phyloP scores from a whole-genome alignment of 345 rosid species.

The Eucalyptus melliodora region DNA sequence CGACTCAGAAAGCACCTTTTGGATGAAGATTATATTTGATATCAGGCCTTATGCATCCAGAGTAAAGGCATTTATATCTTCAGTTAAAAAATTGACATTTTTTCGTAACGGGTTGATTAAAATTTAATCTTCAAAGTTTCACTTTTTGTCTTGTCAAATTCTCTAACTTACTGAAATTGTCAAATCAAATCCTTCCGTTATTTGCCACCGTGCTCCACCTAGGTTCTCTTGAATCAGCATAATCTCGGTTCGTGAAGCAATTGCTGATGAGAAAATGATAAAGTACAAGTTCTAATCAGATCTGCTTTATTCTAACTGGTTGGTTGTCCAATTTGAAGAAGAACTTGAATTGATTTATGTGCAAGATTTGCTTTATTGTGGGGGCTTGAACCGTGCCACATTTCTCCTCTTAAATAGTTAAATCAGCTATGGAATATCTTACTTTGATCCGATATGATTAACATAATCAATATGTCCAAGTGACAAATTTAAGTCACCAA shows the following conservation, averaged over 20 bases:
- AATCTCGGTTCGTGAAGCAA: background rate
- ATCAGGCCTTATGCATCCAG: background rate
- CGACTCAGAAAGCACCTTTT: background rate
- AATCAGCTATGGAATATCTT: no score
- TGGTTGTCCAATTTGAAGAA: background rate
- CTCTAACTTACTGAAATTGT: background rate
- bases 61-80: background rate
- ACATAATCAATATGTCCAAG: no score
- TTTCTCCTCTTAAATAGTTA: background rate
- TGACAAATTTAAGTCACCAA: no score
- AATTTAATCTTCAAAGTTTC: background rate
- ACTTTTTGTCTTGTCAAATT: background rate
- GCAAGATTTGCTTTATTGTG: background rate
- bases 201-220: background rate
- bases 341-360: background rate
- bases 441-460: no score
- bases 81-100: fast-evolving
- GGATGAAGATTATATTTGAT: background rate
- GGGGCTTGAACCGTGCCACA: background rate
- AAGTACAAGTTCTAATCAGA: background rate
- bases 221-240: background rate
- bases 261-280: background rate
- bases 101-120: background rate
- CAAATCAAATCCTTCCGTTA: background rate
- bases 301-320: background rate